Evolutionary conservation across 2,329 filamentous ascomycete genomes (phyloP).

Genomic region (Scopulariopsis brevicaulis): DNA sequence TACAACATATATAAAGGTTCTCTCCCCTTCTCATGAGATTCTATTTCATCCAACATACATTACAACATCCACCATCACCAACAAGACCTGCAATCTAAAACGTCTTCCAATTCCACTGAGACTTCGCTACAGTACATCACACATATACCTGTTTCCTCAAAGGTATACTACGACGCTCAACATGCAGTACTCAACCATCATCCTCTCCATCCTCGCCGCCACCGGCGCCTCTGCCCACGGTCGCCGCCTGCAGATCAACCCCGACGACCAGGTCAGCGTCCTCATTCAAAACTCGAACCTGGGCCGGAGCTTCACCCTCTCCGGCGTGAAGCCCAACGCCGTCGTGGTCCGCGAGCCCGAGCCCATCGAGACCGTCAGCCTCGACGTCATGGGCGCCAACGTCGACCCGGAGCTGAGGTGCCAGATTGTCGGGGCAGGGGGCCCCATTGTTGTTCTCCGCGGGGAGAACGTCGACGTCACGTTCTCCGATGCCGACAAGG

Average conservation of each 20-base stretch:
- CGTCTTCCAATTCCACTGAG: too few relatives aligned
- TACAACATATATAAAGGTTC: too few relatives aligned
- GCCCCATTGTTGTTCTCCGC: background rate
- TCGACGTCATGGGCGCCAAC: constrained; percentile 1
- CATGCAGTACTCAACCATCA: constrained; percentile 1
- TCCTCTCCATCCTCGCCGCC: background rate
- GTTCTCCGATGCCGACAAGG: background rate
- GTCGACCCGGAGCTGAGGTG: constrained; percentile 3
- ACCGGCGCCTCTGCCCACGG: background rate
- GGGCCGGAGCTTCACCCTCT: background rate
- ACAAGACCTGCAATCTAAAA: too few relatives aligned
- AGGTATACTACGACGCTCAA: background rate
- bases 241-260: background rate
- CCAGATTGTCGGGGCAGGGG: background rate
- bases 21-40: too few relatives aligned
- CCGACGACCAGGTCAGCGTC: constrained; percentile 1
- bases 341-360: background rate
- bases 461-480: background rate
- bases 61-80: too few relatives aligned
- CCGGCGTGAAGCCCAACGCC: background rate
- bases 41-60: too few relatives aligned
- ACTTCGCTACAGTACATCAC: too few relatives aligned
- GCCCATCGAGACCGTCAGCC: background rate
- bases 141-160: too few relatives aligned
- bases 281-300: background rate